Evolutionary conservation across 1,284 basidiomycete species (phyloP).

Genomic region (Fomes fomentarius): DNA sequence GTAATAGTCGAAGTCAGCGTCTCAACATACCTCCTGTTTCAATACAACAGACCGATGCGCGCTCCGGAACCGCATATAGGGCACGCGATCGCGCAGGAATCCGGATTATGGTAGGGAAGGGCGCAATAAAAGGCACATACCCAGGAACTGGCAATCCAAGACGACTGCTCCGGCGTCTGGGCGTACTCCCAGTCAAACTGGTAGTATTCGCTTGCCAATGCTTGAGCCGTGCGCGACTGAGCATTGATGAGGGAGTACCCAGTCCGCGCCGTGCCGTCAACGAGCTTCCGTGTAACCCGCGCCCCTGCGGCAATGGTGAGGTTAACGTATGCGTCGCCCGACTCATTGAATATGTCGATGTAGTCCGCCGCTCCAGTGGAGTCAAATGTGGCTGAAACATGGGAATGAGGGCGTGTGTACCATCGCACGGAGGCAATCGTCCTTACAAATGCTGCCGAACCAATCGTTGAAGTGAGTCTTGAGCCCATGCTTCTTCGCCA

Average conservation of each 20-base stretch:
- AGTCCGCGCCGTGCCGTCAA: constrained; percentile 52
- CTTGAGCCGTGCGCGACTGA: constrained; percentile 46
- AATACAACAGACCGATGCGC: too few relatives aligned
- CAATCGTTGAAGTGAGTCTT: constrained; percentile 49
- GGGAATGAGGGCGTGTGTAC: too few relatives aligned
- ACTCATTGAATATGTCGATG: constrained; percentile 44
- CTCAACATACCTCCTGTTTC: too few relatives aligned
- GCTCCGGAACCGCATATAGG: too few relatives aligned
- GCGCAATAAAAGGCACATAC: constrained; percentile 35
- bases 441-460: constrained; percentile 51
- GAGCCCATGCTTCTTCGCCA: constrained; percentile 58
- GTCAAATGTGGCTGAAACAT: constrained; percentile 38
- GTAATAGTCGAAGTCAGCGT: not conserved
- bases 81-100: too few relatives aligned
- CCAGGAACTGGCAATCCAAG: constrained; percentile 64
- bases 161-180: constrained; percentile 62
- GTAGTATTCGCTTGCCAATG: constrained; percentile 57
- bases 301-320: constrained; percentile 41
- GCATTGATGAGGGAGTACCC: constrained; percentile 52
- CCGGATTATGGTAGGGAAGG: too few relatives aligned
- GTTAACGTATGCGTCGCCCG: constrained; percentile 43
- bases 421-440: too few relatives aligned
- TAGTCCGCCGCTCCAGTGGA: constrained; percentile 51
- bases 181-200: constrained; percentile 58
- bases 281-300: constrained; percentile 32